Conservation (phyloP, 1,284 basidiomycete genomes). For the Irpex lacteus region DNA sequence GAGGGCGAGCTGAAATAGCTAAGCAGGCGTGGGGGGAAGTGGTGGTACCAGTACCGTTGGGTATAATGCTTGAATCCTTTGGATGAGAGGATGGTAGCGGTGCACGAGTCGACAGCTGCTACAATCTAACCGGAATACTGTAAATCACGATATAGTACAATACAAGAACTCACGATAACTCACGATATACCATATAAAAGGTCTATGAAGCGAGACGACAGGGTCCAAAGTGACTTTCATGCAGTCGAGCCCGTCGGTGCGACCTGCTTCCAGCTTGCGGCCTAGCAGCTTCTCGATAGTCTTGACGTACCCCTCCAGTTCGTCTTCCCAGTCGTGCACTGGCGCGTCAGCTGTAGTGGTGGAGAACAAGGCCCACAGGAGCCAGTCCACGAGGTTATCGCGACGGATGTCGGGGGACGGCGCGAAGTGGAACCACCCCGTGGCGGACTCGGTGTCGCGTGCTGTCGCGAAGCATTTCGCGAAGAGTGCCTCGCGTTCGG, state of each 20-base stretch:
- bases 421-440: slow-evolving; percentile 52
- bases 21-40: slow-evolving; percentile 54
- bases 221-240: slow-evolving; percentile 58
- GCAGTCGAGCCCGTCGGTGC: slow-evolving; percentile 34
- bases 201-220: slow-evolving; percentile 50
- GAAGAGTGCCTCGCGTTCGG: slow-evolving; percentile 48
- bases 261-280: slow-evolving; percentile 36
- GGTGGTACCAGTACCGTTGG: slow-evolving; percentile 32
- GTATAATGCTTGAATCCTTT: slow-evolving; percentile 56
- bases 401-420: slow-evolving; percentile 31
- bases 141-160: too few species aligned
- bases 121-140: slow-evolving; percentile 55
- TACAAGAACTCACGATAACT: too few species aligned
- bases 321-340: slow-evolving; percentile 43
- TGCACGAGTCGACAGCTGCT: slow-evolving; percentile 44
- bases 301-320: slow-evolving; percentile 44
- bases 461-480: slow-evolving; percentile 39
- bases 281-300: slow-evolving; percentile 37
- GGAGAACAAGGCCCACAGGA: slow-evolving; percentile 62
- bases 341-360: slow-evolving; percentile 24
- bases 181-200: slow-evolving; percentile 62
- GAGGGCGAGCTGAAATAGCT: slow-evolving; percentile 43
- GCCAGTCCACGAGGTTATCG: slow-evolving; percentile 57
- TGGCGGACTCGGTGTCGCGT: slow-evolving; percentile 33
- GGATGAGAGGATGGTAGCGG: slow-evolving; percentile 34